Evolutionary conservation across 2,329 filamentous ascomycete species (phyloP), one percentile per base, ranked within the genome.

Genomic region (Uncinocarpus reesii): DNA sequence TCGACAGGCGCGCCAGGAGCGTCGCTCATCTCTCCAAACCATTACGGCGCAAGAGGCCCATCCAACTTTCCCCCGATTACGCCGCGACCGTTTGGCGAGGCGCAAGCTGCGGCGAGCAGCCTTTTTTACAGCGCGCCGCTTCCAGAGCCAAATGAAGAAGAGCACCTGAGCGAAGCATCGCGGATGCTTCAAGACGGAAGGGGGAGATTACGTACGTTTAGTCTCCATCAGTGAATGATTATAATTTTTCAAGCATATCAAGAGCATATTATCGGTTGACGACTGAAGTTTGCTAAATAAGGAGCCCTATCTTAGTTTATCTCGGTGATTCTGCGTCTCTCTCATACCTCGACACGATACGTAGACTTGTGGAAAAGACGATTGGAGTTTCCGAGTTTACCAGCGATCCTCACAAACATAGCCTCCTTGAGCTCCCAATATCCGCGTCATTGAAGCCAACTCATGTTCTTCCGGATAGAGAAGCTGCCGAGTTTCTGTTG

Each of bases 141-240:
- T 13, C 28, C 41, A 10, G 54, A 55, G 42, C 51, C 51, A 7
- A 52, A 56, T 40, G 54, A 57, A 46, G 54, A 53, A 8, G 54
- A 56, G 21, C 43, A 50, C 13, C 53, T 49, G 4, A 43, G 54
- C 56, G 78, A 81, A 68, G 70, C 79, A 10, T 77, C 81, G 67
- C 81, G 78, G 56, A 72, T 81, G 58, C 71, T 84, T 53, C 80
- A 83, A 57, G 76, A 78, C 18, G 80, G 77, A 55, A 74, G 80
- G 62, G 78, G 53, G 24, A 51, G 53, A 46, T 50, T 54, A 42
- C 49, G 50, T 58, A 55, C 21, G 55, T 51, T 13, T 7, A 1
- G 29, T 20, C 26, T 7, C 2, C 37, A 4, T 15, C n/a, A 4
- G 23, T 10, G 3, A 18, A 13, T 10, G 23, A n/a, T n/a, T n/a